These are phyloP conservation scores for Kodamaea suecica DNA, from an alignment of 1,139 yeast species.

Conservation along the genomic window DNA sequence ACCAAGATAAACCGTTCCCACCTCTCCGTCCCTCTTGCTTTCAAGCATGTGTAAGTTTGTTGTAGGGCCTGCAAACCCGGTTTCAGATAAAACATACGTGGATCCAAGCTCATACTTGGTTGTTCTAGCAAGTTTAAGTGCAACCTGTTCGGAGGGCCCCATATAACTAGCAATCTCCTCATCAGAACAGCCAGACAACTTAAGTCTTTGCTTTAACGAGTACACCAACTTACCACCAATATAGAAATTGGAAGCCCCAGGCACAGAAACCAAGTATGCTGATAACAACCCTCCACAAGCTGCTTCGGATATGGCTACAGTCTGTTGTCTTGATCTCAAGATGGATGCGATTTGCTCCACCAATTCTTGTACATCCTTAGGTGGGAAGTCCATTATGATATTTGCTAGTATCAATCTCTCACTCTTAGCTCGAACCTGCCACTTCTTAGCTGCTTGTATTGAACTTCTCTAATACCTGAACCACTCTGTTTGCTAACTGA, in stretches of 20 bases:
- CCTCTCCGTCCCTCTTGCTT: conserved; percentile 21
- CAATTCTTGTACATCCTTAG: conserved; percentile 46
- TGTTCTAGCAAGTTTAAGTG: conserved; percentile 71
- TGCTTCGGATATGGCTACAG: conserved; percentile 79
- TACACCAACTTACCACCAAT: conserved; percentile 83
- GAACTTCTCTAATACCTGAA: no score
- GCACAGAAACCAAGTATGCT: conserved; percentile 74
- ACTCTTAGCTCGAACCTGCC: no score
- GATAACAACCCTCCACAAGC: conserved; percentile 88
- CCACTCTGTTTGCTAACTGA: no score
- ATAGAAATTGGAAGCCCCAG: conserved; percentile 81
- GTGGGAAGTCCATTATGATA: conserved; percentile 61
- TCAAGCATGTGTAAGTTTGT: conserved; percentile 37
- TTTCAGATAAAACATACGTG: conserved; percentile 76
- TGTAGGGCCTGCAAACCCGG: conserved; percentile 85
- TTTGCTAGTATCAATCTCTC: no score
- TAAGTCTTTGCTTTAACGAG: conserved; percentile 69
- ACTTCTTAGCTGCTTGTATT: no score
- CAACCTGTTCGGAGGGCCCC: conserved; percentile 80
- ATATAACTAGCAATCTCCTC: conserved; percentile 68
- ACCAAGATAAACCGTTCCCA: conserved; percentile 72
- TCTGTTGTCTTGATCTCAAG: conserved; percentile 51
- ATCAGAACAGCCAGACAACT: conserved; percentile 74
- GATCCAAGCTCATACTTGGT: conserved; percentile 78
- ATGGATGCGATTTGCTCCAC: conserved; percentile 58